Conservation (phyloP, 148 eudicot genomes). For the Arbutus unedo region DNA sequence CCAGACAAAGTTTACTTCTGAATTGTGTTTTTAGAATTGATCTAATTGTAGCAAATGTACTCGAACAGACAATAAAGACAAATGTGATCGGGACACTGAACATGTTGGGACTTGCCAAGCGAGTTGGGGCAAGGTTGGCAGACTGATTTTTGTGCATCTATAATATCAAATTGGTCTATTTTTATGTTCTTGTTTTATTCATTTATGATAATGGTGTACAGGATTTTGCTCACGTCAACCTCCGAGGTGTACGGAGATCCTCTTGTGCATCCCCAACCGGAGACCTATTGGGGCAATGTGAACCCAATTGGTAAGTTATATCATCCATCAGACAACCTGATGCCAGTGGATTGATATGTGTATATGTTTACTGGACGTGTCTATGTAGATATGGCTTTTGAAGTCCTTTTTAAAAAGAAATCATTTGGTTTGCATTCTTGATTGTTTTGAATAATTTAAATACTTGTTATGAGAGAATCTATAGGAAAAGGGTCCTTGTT, state of each 20-base stretch:
- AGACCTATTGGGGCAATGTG: conserved; percentile 98
- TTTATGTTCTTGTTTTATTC: background rate
- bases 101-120: conserved; percentile 98
- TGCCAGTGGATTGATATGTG: background rate
- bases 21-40: background rate
- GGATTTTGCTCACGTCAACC: conserved; percentile 87
- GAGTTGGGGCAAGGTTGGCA: conserved; percentile 93
- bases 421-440: background rate
- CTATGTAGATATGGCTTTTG: background rate
- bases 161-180: background rate
- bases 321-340: background rate
- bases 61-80: conserved; percentile 87
- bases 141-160: background rate
- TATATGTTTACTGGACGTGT: background rate
- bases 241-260: conserved; percentile 97
- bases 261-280: conserved; percentile 80
- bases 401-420: background rate
- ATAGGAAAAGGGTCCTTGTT: background rate
- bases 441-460: background rate
- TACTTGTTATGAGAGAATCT: background rate
- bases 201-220: conserved; percentile 23
- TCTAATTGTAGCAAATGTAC: background rate
- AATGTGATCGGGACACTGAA: conserved; percentile 95
- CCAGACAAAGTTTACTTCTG: background rate
- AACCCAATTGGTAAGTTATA: conserved; percentile 79